Percentiles rank a stretch among this genome's conserved stretches.
Conservation (phyloP, 1,284 basidiomycete species). For the Leccinum pachyderme region DNA sequence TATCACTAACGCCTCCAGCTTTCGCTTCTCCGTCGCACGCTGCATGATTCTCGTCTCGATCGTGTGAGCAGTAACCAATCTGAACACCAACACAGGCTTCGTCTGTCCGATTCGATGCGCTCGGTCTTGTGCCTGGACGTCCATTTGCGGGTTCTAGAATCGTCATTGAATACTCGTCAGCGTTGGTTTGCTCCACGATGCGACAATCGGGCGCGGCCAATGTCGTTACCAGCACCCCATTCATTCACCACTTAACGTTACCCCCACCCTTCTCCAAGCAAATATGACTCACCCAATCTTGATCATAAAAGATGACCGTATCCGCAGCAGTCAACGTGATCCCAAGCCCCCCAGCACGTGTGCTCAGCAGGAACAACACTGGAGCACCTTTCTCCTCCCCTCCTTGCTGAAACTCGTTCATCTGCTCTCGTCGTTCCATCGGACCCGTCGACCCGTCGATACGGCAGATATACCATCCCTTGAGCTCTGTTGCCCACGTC, state of each 20-base stretch:
- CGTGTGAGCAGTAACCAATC: slow-evolving; percentile 84
- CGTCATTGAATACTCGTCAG: slow-evolving; percentile 4
- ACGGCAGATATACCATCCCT: slow-evolving; percentile 80
- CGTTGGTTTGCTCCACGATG: background rate
- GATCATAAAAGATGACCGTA: slow-evolving; percentile 93
- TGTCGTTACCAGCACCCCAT: background rate
- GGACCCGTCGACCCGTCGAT: slow-evolving; percentile 88
- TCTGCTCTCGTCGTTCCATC: slow-evolving; percentile 78
- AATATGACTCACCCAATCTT: slow-evolving; percentile 73
- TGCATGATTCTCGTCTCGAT: slow-evolving; percentile 92
- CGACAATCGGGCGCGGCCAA: background rate
- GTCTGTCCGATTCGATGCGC: slow-evolving; percentile 96
- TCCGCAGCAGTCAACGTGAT: slow-evolving; percentile 94
- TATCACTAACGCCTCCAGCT: slow-evolving; percentile 92
- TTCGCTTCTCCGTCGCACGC: slow-evolving; percentile 83
- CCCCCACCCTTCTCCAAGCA: background rate
- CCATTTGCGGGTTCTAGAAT: slow-evolving; percentile 89
- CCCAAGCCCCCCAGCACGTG: slow-evolving; percentile 88
- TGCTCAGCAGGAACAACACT: slow-evolving; percentile 86
- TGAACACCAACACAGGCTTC: slow-evolving; percentile 84
- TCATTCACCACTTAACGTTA: background rate
- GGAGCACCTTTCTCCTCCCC: slow-evolving; percentile 66
- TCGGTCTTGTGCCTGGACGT: slow-evolving; percentile 93
- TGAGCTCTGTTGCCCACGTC: slow-evolving; percentile 85
- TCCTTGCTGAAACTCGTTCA: slow-evolving; percentile 82